Evolutionary conservation across 257 asterid species (phyloP).

Genomic region (Jasminum sambac): DNA sequence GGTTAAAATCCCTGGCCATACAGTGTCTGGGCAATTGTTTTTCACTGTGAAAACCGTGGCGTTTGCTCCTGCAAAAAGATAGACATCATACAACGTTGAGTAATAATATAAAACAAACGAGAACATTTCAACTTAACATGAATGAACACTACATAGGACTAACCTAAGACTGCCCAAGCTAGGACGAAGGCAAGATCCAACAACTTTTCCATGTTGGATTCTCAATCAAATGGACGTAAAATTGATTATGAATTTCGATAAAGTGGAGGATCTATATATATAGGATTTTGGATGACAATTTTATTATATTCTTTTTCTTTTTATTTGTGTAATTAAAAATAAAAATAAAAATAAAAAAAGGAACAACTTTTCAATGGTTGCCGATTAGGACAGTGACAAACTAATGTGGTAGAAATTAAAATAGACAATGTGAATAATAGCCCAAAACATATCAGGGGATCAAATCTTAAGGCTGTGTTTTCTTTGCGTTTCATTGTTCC

Average conservation of each 20-base stretch:
- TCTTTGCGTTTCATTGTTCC: too few relatives aligned
- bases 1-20: slow-evolving; percentile 62
- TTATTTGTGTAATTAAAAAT: too few relatives aligned
- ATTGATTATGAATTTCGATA: not conserved
- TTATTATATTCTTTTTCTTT: too few relatives aligned
- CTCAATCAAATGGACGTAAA: not conserved
- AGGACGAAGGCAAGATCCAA: slow-evolving; percentile 28
- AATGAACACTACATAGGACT: not conserved
- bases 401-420: too few relatives aligned
- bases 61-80: not conserved
- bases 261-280: not conserved
- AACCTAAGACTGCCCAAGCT: slow-evolving; percentile 34
- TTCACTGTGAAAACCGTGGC: slow-evolving; percentile 43
- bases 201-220: slow-evolving; percentile 28
- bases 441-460: too few relatives aligned
- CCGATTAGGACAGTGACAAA: too few relatives aligned
- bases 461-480: too few relatives aligned
- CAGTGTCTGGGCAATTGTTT: slow-evolving; percentile 42
- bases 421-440: too few relatives aligned
- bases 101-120: not conserved
- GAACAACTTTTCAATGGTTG: too few relatives aligned
- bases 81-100: not conserved
- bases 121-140: not conserved
- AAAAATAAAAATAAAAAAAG: too few relatives aligned
- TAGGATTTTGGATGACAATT: not conserved